Base-by-base conservation (phyloP, 345 rosid species). In the Physaria fendleri region DNA sequence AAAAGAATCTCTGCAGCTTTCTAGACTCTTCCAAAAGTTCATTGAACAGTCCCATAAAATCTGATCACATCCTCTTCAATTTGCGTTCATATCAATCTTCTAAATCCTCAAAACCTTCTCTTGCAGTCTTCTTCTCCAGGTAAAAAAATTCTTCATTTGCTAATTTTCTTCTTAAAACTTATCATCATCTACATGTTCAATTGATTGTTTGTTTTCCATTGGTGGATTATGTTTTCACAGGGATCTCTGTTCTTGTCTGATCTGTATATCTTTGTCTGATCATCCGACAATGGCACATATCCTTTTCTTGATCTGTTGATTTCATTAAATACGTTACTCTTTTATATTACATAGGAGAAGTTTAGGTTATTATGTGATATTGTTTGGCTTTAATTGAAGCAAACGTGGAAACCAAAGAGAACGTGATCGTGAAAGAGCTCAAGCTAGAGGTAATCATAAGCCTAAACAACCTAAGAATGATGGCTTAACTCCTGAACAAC, bases 341-440 rank as follows among this genome's bases (percentile, higher is more conserved):
- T 55, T 18, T 21, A n/a, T 8, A 5, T 37, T 8, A 2, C 1
- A 24, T 37, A 33, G 47, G 30, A 12, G 25, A 12, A 20, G 1
- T 8, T 52, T 17, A 34, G 30, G 37, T 15, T 12, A 10, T n/a
- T 25, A 6, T 46, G 41, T 56, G 57, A 46, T 56, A 64, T 34
- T 48, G 69, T 56, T 66, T 66, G 42, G 32, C 77, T 69, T 77
- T 76, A 62, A 76, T 63, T 66, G 66, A 70, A 56, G 72, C 56
- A 41, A 66, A 85, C 83, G 90, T 53, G 90, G 90, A n/a, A 88
- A 74, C 58, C 90, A 85, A 38, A 78, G 92, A 62, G 90, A 85
- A 2, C 73, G 75, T 39, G 92, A 85, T 74, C 90, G 93, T 8
- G 86, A 88, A 73, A 74, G 90, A 66, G 88, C 93, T 69, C 88